Evolutionary conservation across 495 filamentous ascomycete species (phyloP).

Genomic region (Clavariopsis aquatica): DNA sequence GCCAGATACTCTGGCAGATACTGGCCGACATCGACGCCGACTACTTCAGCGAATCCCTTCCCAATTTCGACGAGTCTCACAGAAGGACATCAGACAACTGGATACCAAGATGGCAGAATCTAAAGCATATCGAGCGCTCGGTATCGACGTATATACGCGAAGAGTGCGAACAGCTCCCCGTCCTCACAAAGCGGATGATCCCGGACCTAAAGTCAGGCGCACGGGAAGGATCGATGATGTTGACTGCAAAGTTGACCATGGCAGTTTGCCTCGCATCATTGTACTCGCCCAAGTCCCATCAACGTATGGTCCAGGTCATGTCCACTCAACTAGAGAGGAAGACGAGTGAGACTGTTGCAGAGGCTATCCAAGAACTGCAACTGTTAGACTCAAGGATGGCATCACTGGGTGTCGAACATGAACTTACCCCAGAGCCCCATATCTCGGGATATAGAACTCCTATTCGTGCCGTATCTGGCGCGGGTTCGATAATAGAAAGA

Average conservation of each 20-base stretch:
- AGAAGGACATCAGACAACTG: constrained; percentile 30
- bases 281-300: constrained; percentile 42
- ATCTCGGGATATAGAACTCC: constrained; percentile 30
- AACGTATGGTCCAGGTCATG: constrained; percentile 45
- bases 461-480: constrained; percentile 24
- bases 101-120: constrained; percentile 46
- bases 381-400: constrained; percentile 37
- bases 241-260: constrained; percentile 41
- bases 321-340: constrained; percentile 37
- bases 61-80: constrained; percentile 51
- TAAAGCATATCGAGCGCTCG: constrained; percentile 69
- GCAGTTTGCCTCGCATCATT: constrained; percentile 44
- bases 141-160: constrained; percentile 66
- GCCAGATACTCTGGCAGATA: constrained; percentile 69
- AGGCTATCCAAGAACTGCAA: constrained; percentile 44
- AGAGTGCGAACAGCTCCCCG: constrained; percentile 54
- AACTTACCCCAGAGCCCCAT: constrained; percentile 33
- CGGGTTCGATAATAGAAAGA: constrained; percentile 32
- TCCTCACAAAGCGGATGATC: constrained; percentile 50
- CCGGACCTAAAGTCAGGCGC: constrained; percentile 64
- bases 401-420: constrained; percentile 32
- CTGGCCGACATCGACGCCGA: constrained; percentile 65
- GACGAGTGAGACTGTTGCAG: constrained; percentile 41
- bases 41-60: constrained; percentile 66
- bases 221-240: constrained; percentile 42